These are phyloP conservation scores for Colletotrichum musae DNA, from an alignment of 2,329 filamentous ascomycete genomes.

Conservation along the genomic window DNA sequence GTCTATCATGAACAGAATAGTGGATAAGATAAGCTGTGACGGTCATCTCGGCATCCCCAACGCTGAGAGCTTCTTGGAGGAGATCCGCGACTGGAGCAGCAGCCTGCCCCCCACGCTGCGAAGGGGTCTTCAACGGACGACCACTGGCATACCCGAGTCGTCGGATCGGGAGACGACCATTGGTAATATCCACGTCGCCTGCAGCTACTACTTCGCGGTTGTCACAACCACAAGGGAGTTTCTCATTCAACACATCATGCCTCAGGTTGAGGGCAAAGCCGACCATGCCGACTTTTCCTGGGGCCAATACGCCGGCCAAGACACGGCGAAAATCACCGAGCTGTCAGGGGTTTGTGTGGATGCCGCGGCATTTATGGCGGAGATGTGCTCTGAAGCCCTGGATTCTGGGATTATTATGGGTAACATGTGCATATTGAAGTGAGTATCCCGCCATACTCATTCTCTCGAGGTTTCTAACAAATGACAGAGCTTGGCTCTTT, in stretches of 20 bases:
- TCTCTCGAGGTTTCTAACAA: no score
- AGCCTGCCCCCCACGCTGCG: slow-evolving; percentile 55
- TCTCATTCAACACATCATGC: slow-evolving; percentile 64
- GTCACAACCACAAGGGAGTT: slow-evolving; percentile 70
- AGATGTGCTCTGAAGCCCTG: slow-evolving; percentile 65
- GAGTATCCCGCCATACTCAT: slow-evolving; percentile 12
- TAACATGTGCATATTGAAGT: slow-evolving; percentile 74
- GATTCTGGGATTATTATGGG: slow-evolving; percentile 60
- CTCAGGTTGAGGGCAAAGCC: slow-evolving; percentile 45
- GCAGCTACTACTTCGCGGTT: slow-evolving; percentile 71
- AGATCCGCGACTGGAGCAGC: slow-evolving; percentile 62
- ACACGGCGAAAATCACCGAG: slow-evolving; percentile 25
- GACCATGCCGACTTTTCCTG: slow-evolving; percentile 44
- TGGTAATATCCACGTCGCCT: slow-evolving; percentile 68
- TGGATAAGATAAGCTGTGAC: slow-evolving; percentile 58
- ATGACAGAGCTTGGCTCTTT: slow-evolving; percentile 54
- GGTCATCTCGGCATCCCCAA: slow-evolving; percentile 48
- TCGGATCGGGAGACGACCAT: slow-evolving; percentile 53
- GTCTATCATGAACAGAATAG: slow-evolving; percentile 60
- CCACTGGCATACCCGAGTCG: slow-evolving; percentile 23
- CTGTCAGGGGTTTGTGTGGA: slow-evolving; percentile 69
- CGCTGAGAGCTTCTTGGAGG: slow-evolving; percentile 57
- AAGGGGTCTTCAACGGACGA: slow-evolving; percentile 41
- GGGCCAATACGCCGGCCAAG: slow-evolving; percentile 41
- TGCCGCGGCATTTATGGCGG: slow-evolving; percentile 68